Evolutionary conservation across 768 basidiomycete genomes (phyloP), one percentile per base, ranked within the genome.

Genomic region (Mycena vitilis): DNA sequence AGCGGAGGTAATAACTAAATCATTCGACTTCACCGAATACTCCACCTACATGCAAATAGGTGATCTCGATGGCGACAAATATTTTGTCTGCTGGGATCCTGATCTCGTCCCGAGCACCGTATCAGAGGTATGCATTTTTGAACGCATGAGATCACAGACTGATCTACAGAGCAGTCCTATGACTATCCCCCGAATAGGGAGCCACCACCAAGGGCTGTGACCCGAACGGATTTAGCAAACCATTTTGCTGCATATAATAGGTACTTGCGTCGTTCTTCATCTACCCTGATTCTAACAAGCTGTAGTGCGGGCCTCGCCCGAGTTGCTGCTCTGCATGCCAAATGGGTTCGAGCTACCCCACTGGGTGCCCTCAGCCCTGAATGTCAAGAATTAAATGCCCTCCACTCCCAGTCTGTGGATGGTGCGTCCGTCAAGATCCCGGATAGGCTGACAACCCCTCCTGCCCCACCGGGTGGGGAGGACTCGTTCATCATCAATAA

Each of bases 391-490:
- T 80, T 92, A 30, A 91, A 91, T 66, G 90, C 89, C 0, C 77
- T 92, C 11, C 89, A 92, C 71, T 92, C 90, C 4, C 88, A 89
- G 61, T 88, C 86, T 3, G 90, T 91, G 1, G 90, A 91, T 70
- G 90, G 90, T 0, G 90, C 86, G 0, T 81, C 82, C 13, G 84
- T 91, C 58, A 87, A 80, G 73, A 89, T 88, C 59, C 90, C 87
- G 0, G 88, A 87, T 45, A 81, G 86, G 53, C 77, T 91, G 25
- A 75, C 77, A n/a, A 85, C 77, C 18, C 86, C 88, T 3, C 88
- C 88, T 1, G 80, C 81, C 34, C 81, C 82, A 5, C 72, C 75
- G 8, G 73, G 73, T 11, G 62, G 55, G n/a, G 74, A 75, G 1
- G 80, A 80, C 7, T 78, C 81, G 3, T 90, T 84, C 71, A 83